Conservation (phyloP, 495 filamentous ascomycete species). For the Penicillium herquei region DNA sequence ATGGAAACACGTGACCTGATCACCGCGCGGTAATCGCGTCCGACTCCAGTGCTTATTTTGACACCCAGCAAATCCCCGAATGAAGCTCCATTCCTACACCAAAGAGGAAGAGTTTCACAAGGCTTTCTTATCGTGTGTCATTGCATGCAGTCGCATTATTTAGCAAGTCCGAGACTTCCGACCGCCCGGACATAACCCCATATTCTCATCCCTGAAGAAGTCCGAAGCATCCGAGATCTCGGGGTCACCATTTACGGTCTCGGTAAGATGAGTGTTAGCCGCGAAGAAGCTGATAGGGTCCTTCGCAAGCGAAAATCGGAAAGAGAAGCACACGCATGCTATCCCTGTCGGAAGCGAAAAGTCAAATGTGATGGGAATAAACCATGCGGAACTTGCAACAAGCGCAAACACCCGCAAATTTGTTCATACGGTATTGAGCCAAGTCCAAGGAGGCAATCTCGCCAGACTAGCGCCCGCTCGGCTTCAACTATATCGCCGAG, state of each 20-base stretch:
- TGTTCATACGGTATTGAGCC: constrained; percentile 29
- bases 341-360: constrained; percentile 42
- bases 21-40: no score
- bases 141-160: no score
- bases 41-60: no score
- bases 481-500: not conserved
- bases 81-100: no score
- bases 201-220: not conserved
- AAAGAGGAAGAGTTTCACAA: no score
- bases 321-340: constrained; percentile 36
- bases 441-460: not conserved
- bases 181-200: no score
- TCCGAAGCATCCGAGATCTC: not conserved
- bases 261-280: constrained; percentile 17
- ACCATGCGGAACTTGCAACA: constrained; percentile 34
- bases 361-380: constrained; percentile 37
- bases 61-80: no score
- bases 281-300: constrained; percentile 30
- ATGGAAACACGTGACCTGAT: no score
- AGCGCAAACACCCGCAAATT: constrained; percentile 36
- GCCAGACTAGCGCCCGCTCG: not conserved
- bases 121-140: no score
- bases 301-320: constrained; percentile 25
- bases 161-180: no score
- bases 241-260: not conserved